These are phyloP conservation scores for Gymnopus androsaceus DNA, from an alignment of 1,284 basidiomycete genomes.

Conservation along the genomic window DNA sequence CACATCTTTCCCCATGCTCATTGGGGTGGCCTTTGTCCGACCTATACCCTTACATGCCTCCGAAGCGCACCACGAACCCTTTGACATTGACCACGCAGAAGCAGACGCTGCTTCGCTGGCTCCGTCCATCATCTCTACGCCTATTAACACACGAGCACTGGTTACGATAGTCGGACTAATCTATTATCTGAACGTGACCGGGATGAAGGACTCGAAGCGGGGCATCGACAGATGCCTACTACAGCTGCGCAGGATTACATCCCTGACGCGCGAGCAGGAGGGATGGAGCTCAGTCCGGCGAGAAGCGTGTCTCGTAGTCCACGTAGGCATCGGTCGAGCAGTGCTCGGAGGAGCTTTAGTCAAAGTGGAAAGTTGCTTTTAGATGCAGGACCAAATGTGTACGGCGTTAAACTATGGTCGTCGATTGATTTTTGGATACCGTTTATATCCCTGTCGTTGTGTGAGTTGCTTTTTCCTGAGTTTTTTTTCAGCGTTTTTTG, in stretches of 20 bases:
- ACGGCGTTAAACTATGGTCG: conserved; percentile 35
- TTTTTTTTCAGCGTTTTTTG: conserved; percentile 3
- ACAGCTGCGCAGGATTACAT: conserved; percentile 14
- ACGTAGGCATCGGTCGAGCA: conserved; percentile 7
- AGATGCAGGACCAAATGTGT: conserved; percentile 35
- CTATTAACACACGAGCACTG: conserved; percentile 15
- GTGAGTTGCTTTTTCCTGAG: conserved; percentile 44
- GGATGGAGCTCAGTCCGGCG: conserved; percentile 16
- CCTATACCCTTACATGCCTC: conserved; percentile 53
- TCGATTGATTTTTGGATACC: conserved; percentile 75
- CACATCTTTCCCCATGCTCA: conserved; percentile 66
- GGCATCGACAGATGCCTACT: conserved; percentile 19
- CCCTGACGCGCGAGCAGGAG: not conserved
- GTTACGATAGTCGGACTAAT: conserved; percentile 21
- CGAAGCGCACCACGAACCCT: conserved; percentile 13
- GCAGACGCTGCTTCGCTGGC: conserved; percentile 17
- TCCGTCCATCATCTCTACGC: conserved; percentile 12
- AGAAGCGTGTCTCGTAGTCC: conserved; percentile 5
- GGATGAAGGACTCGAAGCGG: conserved; percentile 22
- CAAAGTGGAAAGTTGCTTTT: conserved; percentile 9
- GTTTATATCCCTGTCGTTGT: conserved; percentile 67
- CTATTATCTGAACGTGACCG: conserved; percentile 22
- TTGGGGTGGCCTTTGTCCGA: conserved; percentile 65
- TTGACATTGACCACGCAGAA: conserved; percentile 19
- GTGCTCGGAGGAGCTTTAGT: conserved; percentile 8